Percentiles rank a stretch among this genome's conserved stretches.
Conservation (phyloP, 2,329 filamentous ascomycete species). For the Leptodontidium sp. region DNA sequence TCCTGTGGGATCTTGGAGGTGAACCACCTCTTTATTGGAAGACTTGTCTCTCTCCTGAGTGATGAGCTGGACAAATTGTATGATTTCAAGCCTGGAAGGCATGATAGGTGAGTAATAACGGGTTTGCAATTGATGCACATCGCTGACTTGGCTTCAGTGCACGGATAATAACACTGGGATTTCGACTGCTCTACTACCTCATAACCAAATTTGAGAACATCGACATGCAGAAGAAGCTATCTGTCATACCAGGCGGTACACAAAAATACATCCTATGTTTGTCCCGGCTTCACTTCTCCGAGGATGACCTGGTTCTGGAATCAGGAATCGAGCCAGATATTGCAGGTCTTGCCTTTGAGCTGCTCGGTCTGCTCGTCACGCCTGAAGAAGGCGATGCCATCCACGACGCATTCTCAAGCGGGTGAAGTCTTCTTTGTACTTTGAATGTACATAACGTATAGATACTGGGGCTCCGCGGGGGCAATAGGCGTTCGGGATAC, state of each 20-base stretch:
- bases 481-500: constrained; percentile 11
- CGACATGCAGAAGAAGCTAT: constrained; percentile 76
- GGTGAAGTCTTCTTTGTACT: constrained; percentile 18
- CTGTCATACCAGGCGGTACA: constrained; percentile 72
- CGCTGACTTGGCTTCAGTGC: constrained; percentile 40
- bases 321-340: constrained; percentile 79
- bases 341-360: constrained; percentile 79
- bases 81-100: constrained; percentile 49
- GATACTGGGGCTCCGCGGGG: not conserved
- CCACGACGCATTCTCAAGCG: constrained; percentile 42
- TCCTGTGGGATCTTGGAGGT: constrained; percentile 71
- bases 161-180: constrained; percentile 64
- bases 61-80: constrained; percentile 73
- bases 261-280: constrained; percentile 86
- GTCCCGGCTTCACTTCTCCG: constrained; percentile 83
- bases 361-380: constrained; percentile 82
- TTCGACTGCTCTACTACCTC: constrained; percentile 68
- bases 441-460: not conserved
- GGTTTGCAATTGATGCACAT: constrained; percentile 13
- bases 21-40: constrained; percentile 75
- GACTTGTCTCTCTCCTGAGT: constrained; percentile 78
- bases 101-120: constrained; percentile 50
- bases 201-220: constrained; percentile 66
- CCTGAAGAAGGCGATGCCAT: constrained; percentile 76
- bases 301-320: constrained; percentile 81